Conservation (phyloP, 805 yeast genomes). For the Kockiozyma suomiensis region DNA sequence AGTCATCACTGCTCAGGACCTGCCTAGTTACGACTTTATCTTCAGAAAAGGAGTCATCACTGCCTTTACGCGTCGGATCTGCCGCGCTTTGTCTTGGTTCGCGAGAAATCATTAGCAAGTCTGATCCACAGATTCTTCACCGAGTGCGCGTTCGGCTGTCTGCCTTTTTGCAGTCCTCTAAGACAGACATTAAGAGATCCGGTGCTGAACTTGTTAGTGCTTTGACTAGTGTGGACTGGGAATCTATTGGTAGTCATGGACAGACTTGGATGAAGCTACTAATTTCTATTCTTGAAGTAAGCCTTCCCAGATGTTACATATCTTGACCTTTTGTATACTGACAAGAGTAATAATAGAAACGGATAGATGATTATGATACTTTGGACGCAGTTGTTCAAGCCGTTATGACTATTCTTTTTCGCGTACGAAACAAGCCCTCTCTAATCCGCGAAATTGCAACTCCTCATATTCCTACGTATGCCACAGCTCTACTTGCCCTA, state of each 20-base stretch:
- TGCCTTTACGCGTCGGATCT: slow-evolving; percentile 18
- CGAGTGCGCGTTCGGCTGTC: slow-evolving; percentile 30
- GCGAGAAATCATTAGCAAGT: neutral
- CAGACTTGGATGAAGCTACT: slow-evolving; percentile 26
- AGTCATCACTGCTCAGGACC: slow-evolving; percentile 18
- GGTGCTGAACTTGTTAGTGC: slow-evolving; percentile 24
- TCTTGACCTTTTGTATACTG: no score
- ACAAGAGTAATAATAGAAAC: no score
- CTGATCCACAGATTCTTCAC: slow-evolving; percentile 25
- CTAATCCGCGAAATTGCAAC: slow-evolving; percentile 26
- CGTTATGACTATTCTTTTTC: slow-evolving; percentile 9
- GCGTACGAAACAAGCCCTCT: slow-evolving; percentile 24
- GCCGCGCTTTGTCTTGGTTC: slow-evolving; percentile 19
- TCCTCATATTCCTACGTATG: slow-evolving; percentile 29
- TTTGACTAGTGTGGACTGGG: slow-evolving; percentile 26
- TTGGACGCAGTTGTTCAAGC: slow-evolving; percentile 4
- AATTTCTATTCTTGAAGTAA: slow-evolving; percentile 19
- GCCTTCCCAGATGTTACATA: neutral
- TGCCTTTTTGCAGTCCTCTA: slow-evolving; percentile 22
- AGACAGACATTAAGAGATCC: neutral
- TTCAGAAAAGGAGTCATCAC: slow-evolving; percentile 21
- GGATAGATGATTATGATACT: neutral
- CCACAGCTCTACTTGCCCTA: slow-evolving; percentile 2
- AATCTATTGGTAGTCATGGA: slow-evolving; percentile 30
- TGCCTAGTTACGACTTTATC: slow-evolving; percentile 15